These are phyloP conservation scores for Skeletonema grethae DNA, from an alignment of 108 stramenopile genomes.

Conservation along the genomic window DNA sequence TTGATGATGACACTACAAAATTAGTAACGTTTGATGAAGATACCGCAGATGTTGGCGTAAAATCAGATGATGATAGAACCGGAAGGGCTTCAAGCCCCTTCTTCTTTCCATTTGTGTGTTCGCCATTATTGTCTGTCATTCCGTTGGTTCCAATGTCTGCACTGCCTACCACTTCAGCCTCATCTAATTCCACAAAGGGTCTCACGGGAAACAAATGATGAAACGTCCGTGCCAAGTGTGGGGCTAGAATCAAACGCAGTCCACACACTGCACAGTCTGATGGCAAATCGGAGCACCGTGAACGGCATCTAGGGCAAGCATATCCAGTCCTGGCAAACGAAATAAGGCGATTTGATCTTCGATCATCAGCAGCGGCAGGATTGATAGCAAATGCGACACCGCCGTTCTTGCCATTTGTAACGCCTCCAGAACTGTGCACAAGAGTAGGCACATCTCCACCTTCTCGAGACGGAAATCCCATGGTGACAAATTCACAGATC, in stretches of 20 bases:
- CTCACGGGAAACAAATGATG: conserved; percentile 94
- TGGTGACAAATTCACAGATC: conserved; percentile 79
- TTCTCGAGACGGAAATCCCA: conserved; percentile 83
- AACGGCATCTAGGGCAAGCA: conserved; percentile 83
- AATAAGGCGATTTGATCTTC: conserved; percentile 49
- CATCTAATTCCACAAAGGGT: conserved; percentile 71
- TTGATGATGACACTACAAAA: conserved; percentile 42
- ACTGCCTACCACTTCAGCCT: conserved; percentile 30
- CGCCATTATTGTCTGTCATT: conserved; percentile 23
- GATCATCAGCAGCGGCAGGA: conserved; percentile 40
- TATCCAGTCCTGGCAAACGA: conserved; percentile 70
- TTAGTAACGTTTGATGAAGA: conserved; percentile 21
- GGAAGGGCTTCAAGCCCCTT: conserved; percentile 38
- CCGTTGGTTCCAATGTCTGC: background rate
- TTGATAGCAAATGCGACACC: conserved; percentile 39
- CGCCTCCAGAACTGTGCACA: conserved; percentile 58
- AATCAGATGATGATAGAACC: conserved; percentile 32
- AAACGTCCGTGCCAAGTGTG: conserved; percentile 87
- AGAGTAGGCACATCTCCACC: conserved; percentile 71
- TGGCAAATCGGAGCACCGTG: conserved; percentile 74
- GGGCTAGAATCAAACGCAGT: conserved; percentile 82
- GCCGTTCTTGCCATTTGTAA: conserved; percentile 51
- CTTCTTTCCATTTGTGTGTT: conserved; percentile 41
- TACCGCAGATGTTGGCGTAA: conserved; percentile 28
- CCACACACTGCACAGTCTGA: conserved; percentile 90